These are phyloP conservation scores for Phytopythium boreale DNA, from an alignment of 352 stramenopile species.

Conservation along the genomic window DNA sequence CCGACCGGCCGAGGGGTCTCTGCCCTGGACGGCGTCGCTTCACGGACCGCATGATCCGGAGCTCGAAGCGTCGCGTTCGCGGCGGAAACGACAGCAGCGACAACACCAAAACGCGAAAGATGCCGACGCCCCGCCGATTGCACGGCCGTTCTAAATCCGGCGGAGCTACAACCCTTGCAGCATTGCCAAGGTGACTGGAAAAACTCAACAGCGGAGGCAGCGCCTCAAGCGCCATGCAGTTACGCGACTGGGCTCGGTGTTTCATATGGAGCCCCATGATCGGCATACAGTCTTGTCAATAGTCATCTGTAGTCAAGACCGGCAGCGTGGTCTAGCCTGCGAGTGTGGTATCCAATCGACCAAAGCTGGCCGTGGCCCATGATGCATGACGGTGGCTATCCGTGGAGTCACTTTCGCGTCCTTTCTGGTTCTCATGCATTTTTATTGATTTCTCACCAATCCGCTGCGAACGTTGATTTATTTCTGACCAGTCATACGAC, in stretches of 20 bases:
- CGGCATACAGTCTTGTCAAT: no score
- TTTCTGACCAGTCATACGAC: no score
- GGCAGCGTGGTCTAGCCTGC: no score
- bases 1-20: slow-evolving; percentile 1
- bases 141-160: background rate
- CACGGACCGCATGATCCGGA: background rate
- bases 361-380: background rate
- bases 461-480: no score
- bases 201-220: background rate
- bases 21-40: slow-evolving; percentile 4
- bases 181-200: background rate
- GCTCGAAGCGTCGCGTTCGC: slow-evolving; percentile 8
- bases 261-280: background rate
- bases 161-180: background rate
- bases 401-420: background rate
- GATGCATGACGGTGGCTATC: background rate
- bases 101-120: background rate
- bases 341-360: background rate
- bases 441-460: background rate
- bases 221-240: background rate
- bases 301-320: background rate
- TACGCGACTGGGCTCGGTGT: background rate
- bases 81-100: slow-evolving; percentile 1
- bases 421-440: background rate
- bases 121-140: background rate